Evolutionary conservation across 2,329 filamentous ascomycete genomes (phyloP), one percentile per base, ranked within the genome.

Genomic region (Didymella lethalis): DNA sequence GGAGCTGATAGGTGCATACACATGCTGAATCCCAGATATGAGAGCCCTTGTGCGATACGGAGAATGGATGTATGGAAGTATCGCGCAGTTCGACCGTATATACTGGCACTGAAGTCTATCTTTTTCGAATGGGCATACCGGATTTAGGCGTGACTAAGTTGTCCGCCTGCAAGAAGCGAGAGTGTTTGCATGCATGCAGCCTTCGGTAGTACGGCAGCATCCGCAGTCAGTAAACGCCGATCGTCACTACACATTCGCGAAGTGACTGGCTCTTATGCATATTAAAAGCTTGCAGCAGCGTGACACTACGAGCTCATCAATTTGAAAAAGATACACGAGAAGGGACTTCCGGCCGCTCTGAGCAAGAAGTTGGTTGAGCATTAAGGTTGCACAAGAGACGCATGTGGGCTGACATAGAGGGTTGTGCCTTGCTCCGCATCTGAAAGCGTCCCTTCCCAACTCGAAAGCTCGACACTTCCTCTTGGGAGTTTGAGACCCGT

Each of bases 101-200:
- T 11, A 29, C 28, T 11, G 4, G 11, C 28, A 6, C 28, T 11
- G 2, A 11, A 7, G 28, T 29, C 7, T 29, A 7, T 29, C 28
- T 8, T 29, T 7, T 11, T 23, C 2, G 23, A 23, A 23, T 23
- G 23, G 23, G 23, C 23, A 23, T 23, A 38, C 18, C 20, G 38
- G 23, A 44, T 2, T n/a, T 28, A 28, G 41, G 12, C 25, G 14
- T 44, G 28, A 28, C 6, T 6, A 28, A 25, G 6, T 25, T 2
- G 12, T 44, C 25, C 14, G 5, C 3, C n/a, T 44, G 41, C 25
- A 25, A 28, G 41, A 23, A 44, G 25, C 14, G 23, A 44, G 18
- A 5, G 31, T 40, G 48, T 50, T 48, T 48, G 34, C 54, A 48
- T 46, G 46, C 47, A 47, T 46, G 46, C 41, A 47, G 47, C 40